Evolutionary conservation across 2,329 filamentous ascomycete species (phyloP), one percentile per base, ranked within the genome.

Genomic region (Colletotrichum ledebouriae): DNA sequence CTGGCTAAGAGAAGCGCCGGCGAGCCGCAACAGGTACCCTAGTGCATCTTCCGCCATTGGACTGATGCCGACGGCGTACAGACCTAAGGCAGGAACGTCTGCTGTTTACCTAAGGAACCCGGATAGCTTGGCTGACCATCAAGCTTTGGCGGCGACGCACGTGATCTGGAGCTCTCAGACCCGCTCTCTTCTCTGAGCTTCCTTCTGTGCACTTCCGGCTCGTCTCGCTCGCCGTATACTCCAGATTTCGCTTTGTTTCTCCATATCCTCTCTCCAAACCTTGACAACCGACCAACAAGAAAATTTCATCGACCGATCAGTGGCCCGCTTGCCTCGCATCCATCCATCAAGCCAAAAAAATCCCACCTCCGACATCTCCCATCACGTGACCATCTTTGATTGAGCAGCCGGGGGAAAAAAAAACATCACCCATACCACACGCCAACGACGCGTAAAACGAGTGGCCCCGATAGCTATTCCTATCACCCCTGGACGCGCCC

Each of bases 371-470:
- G 33, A 22, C 47, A 69, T 60, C 42, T 47, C 12, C 9, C 12
- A 56, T 69, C 66, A 69, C 66, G 66, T 69, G 66, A 69, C 22
- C 34, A 29, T 20, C 29, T 1, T 11, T 56, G 47, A n/a, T 33
- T n/a, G 22, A 50, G 29, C 56, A 37, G 34, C 29, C 42, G 25
- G 25, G 3, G 6, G 2, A n/a, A 42, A 53, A 57, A 62, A 65
- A 69, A 64, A 68, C 65, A 68, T 59, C 66, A 60, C 25, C 25
- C 41, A 42, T 10, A 55, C 61, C 49, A 69, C 56, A 69, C 66
- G 55, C 47, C 44, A 6, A 50, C 33, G 49, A 63, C 57, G 46
- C 57, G 67, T 63, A 46, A 58, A 64, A 65, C 63, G 47, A 58
- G 57, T 63, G 67, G 62, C 67, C 33, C 49, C 46, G 29, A 63